Conservation (phyloP, 768 basidiomycete genomes). For the Russula foetens region DNA sequence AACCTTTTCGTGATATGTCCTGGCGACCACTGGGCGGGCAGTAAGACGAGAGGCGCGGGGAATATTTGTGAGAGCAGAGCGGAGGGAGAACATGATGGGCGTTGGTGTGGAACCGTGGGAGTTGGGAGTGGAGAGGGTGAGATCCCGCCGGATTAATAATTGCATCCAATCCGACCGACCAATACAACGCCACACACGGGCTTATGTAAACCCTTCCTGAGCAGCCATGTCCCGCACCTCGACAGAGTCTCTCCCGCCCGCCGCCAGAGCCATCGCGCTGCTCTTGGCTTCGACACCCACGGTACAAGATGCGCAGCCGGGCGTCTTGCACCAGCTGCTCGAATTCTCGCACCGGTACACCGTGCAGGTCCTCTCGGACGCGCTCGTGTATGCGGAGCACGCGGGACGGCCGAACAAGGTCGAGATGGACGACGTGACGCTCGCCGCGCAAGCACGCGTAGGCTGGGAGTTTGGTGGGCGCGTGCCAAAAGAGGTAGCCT, state of each 20-base stretch:
- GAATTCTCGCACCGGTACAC: slow-evolving; percentile 85
- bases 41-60: slow-evolving; percentile 36
- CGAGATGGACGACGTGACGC: slow-evolving; percentile 72
- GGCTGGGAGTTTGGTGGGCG: slow-evolving; percentile 91
- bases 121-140: slow-evolving; percentile 22
- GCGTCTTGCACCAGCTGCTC: slow-evolving; percentile 77
- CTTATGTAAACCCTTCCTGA: background rate
- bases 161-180: too few relatives aligned
- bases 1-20: slow-evolving; percentile 92
- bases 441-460: slow-evolving; percentile 82
- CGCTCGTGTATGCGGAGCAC: slow-evolving; percentile 82
- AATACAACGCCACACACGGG: background rate
- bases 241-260: slow-evolving; percentile 62
- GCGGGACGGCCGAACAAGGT: slow-evolving; percentile 71
- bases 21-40: slow-evolving; percentile 45
- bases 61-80: slow-evolving; percentile 37
- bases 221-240: slow-evolving; percentile 35
- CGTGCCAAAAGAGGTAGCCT: slow-evolving; percentile 78
- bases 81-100: slow-evolving; percentile 61
- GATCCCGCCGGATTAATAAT: too few relatives aligned
- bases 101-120: too few relatives aligned
- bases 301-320: slow-evolving; percentile 80
- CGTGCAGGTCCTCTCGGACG: slow-evolving; percentile 74
- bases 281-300: slow-evolving; percentile 77
- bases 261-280: slow-evolving; percentile 76